These are phyloP conservation scores for Diaporthe vaccinii DNA, from an alignment of 2,329 filamentous ascomycete species.

Conservation along the genomic window DNA sequence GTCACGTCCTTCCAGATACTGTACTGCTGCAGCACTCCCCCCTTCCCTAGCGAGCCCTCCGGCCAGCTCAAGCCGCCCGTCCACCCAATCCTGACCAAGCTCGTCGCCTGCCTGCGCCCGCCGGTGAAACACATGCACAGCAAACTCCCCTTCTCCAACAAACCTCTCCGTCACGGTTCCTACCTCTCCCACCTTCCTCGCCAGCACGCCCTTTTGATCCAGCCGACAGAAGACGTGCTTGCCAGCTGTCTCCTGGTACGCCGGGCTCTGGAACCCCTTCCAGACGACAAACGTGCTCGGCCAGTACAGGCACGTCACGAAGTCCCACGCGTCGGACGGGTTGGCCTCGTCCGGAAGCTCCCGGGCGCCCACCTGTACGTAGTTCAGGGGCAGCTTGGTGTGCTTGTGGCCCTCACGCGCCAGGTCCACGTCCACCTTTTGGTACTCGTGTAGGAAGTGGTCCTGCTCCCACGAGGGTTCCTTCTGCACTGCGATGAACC, in stretches of 20 bases:
- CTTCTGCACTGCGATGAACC: conserved; percentile 23
- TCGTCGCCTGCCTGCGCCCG: neutral
- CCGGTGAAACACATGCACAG: conserved; percentile 1
- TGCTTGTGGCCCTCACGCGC: conserved; percentile 24
- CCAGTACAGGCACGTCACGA: conserved; percentile 24
- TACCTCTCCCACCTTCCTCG: neutral
- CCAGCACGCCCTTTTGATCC: conserved; percentile 13
- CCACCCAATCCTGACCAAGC: neutral
- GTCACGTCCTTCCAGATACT: conserved; percentile 1
- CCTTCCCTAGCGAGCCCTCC: neutral
- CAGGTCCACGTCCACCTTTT: conserved; percentile 1
- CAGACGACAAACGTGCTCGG: conserved; percentile 13
- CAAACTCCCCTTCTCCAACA: conserved; percentile 1
- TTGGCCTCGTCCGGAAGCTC: neutral
- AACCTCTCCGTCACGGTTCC: neutral
- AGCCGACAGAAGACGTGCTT: conserved; percentile 26
- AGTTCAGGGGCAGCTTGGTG: conserved; percentile 15
- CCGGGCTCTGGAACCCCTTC: conserved; percentile 29
- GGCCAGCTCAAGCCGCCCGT: neutral
- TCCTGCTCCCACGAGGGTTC: conserved; percentile 11
- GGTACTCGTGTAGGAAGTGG: conserved; percentile 26
- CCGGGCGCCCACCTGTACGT: conserved; percentile 16
- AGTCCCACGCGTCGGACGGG: conserved; percentile 18
- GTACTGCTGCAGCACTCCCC: neutral
- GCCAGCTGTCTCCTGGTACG: conserved; percentile 13